Base-by-base conservation (phyloP, 441 rosid species). In the Dalechampia spathulata region DNA sequence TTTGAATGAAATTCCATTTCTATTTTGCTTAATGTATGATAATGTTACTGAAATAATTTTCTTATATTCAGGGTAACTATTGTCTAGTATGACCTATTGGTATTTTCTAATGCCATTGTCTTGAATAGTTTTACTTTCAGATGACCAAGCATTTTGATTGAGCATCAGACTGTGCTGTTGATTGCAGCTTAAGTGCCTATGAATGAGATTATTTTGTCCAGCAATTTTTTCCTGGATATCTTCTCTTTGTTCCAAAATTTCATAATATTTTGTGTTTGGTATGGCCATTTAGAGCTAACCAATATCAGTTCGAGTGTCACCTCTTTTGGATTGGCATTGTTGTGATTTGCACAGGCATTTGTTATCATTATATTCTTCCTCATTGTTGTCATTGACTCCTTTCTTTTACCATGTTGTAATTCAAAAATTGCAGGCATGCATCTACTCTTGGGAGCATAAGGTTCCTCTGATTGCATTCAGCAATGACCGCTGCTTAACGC, bases 391-490 rank as follows among this genome's bases (percentile, higher is more conserved):
- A 40, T 17, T 6, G 6, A 2, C 47, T 32, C 27, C 13, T 53
- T 22, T 53, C 16, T 16, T 16, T 44, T 17, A 52, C 26, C 11
- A 32, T 14, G 38, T 43, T 43, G 6, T 37, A 43, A 49, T 42
- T 48, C 52, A 26, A 30, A 44, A 49, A 51, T 52, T 75, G 77
- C 78, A 93, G 99, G 79, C 92, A 7, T 83, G 75, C 57, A 60
- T 68, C 25, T 93, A 82, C 74, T 93, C 97, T 57, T 61, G 71
- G 76, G 81, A 87, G 78, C 86, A 89, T 46, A 75, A 77, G 65
- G 70, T 89, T 75, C 99, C 97, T 62, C 85, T 93, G 25, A 66
- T 93, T 57, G 96, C 96, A 52, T 93, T 89, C 70, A 61, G 89
- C 62, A 77, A 76, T 43, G 89, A 77, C 66, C 90, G 90, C 21